A percentile compares a stretch with the other conserved stretches of the same genome.
These are phyloP conservation scores for Inosperma sp. DNA, from an alignment of 768 basidiomycete species.

Conservation along the genomic window DNA sequence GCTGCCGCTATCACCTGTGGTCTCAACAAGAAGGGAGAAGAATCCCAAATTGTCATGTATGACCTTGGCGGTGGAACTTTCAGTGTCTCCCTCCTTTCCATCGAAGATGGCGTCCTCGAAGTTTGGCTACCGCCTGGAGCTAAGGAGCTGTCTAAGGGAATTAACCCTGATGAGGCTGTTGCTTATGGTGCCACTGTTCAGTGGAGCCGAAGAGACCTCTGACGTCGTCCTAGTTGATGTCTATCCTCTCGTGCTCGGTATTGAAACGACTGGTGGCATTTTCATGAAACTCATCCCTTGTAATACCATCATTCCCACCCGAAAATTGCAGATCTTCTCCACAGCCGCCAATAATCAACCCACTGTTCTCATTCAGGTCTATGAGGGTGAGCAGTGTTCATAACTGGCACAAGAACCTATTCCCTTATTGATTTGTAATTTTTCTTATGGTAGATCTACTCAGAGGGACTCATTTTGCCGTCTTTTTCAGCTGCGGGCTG, in stretches of 20 bases:
- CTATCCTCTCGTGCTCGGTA: constrained; percentile 50
- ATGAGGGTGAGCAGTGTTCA: too few species aligned
- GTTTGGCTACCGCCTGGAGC: constrained; percentile 94
- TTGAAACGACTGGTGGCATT: constrained; percentile 63
- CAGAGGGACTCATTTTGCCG: too few species aligned
- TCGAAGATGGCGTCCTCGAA: constrained; percentile 94
- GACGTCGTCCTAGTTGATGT: constrained; percentile 53
- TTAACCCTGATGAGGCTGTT: constrained; percentile 98
- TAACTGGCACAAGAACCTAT: too few species aligned
- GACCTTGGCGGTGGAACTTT: constrained; percentile 98
- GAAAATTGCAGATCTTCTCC: constrained; percentile 59
- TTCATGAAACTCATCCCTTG: constrained; percentile 52
- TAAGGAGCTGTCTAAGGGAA: constrained; percentile 99
- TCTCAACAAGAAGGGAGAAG: constrained; percentile 91
- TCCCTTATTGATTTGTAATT: too few species aligned
- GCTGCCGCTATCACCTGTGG: constrained; percentile 97
- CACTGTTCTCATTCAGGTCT: constrained; percentile 86
- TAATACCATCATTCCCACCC: constrained; percentile 50
- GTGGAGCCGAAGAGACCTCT: constrained; percentile 54
- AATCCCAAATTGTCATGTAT: constrained; percentile 94
- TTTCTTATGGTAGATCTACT: too few species aligned
- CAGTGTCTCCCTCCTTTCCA: constrained; percentile 90
- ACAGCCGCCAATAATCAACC: constrained; percentile 89
- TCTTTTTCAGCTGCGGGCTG: too few species aligned
- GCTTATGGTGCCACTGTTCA: constrained; percentile 99